These are phyloP conservation scores for Epichloe glyceriae DNA, from an alignment of 2,329 filamentous ascomycete genomes.

Conservation along the genomic window DNA sequence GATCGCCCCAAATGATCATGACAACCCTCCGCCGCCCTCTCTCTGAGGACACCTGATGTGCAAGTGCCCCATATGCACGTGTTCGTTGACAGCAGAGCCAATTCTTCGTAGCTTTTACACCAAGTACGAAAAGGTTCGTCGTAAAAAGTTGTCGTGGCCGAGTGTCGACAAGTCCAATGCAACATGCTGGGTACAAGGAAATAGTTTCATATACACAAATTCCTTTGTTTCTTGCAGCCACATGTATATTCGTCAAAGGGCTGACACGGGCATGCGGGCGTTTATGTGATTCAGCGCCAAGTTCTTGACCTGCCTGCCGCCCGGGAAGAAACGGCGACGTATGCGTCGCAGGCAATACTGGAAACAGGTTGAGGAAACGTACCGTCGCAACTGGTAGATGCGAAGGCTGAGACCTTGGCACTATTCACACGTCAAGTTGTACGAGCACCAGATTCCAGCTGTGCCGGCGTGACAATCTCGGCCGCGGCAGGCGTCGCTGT, in stretches of 20 bases:
- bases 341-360: not conserved
- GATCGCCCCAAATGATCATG: not conserved
- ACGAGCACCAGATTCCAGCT: constrained; percentile 32
- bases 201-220: not conserved
- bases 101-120: too few species aligned
- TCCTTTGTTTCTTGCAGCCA: not conserved
- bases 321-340: not conserved
- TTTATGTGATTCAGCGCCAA: not conserved
- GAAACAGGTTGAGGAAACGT: too few species aligned
- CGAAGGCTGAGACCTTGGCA: not conserved
- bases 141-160: not conserved
- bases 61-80: too few species aligned
- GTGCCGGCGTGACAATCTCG: constrained; percentile 27
- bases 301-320: not conserved
- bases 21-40: too few species aligned
- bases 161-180: not conserved
- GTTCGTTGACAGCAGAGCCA: too few species aligned
- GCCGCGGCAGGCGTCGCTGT: constrained; percentile 9
- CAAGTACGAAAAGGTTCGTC: too few species aligned
- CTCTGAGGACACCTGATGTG: too few species aligned
- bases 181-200: not conserved
- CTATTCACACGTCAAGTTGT: constrained; percentile 2
- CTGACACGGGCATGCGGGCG: not conserved
- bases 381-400: not conserved
- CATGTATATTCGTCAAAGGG: not conserved